Evolutionary conservation across 768 basidiomycete genomes (phyloP).

Genomic region (Boletus insuetus): DNA sequence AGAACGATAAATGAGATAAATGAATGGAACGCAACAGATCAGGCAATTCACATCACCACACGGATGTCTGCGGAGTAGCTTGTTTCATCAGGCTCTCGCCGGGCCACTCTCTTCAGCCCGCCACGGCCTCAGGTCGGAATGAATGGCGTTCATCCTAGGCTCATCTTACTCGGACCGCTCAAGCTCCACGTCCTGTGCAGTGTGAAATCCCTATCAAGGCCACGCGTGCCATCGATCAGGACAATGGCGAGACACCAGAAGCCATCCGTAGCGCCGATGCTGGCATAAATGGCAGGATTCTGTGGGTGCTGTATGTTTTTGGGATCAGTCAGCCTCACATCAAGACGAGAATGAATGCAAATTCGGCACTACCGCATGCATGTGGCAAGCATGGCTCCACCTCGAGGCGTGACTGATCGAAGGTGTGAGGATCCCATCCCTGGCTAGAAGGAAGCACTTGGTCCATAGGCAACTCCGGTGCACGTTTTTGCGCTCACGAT

Average conservation of each 20-base stretch:
- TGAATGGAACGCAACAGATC: conserved; percentile 19
- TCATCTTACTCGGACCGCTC: conserved; percentile 19
- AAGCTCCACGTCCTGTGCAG: conserved; percentile 32
- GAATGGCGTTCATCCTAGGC: conserved; percentile 19
- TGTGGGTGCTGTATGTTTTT: conserved; percentile 22
- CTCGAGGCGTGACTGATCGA: conserved; percentile 36
- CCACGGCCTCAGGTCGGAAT: conserved; percentile 10
- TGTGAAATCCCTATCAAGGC: conserved; percentile 19
- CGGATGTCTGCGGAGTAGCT: conserved; percentile 17
- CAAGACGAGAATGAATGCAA: conserved; percentile 30
- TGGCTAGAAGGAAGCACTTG: conserved; percentile 11
- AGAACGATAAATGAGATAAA: conserved; percentile 27
- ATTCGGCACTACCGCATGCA: conserved; percentile 27
- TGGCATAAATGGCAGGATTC: conserved; percentile 21
- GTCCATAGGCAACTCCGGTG: conserved; percentile 20
- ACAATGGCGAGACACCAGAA: conserved; percentile 15
- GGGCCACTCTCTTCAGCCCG: conserved; percentile 7
- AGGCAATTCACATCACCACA: conserved; percentile 11
- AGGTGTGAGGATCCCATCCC: conserved; percentile 31
- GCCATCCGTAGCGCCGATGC: conserved; percentile 20
- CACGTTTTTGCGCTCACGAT: conserved; percentile 14
- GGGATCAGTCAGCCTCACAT: conserved; percentile 18
- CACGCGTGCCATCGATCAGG: conserved; percentile 14
- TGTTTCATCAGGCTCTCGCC: conserved; percentile 11
- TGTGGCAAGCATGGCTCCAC: conserved; percentile 34